A percentile compares a stretch with the other conserved stretches of the same genome.
Conservation (phyloP, 352 stramenopile genomes). For the Phytophthora palmivora region DNA sequence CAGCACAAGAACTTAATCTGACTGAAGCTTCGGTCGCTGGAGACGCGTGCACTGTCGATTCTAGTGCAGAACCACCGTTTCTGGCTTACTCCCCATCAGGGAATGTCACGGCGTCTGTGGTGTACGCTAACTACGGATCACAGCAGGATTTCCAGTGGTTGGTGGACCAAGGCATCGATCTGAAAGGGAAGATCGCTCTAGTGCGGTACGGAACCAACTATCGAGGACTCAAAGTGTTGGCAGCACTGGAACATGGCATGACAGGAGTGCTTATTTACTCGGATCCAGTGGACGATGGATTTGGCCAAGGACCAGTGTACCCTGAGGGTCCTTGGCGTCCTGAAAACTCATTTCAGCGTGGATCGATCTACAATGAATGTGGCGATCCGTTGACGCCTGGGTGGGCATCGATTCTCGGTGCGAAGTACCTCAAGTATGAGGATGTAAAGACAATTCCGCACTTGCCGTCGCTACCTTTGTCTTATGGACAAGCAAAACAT, state of each 20-base stretch:
- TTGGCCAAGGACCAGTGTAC: constrained; percentile 63
- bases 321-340: constrained; percentile 84
- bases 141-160: constrained; percentile 82
- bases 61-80: constrained; percentile 73
- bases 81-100: constrained; percentile 83
- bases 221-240: constrained; percentile 78
- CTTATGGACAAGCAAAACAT: constrained; percentile 77
- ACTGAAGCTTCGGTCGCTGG: constrained; percentile 64
- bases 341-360: constrained; percentile 79
- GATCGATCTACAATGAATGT: constrained; percentile 83
- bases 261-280: constrained; percentile 86
- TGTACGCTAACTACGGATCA: constrained; percentile 90
- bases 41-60: constrained; percentile 61
- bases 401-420: constrained; percentile 47
- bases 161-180: constrained; percentile 50
- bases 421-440: constrained; percentile 49
- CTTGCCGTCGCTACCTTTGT: constrained; percentile 73
- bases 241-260: constrained; percentile 75
- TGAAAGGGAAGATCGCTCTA: constrained; percentile 85
- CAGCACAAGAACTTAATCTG: constrained; percentile 51
- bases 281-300: constrained; percentile 88
- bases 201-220: constrained; percentile 81
- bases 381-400: constrained; percentile 72
- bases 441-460: constrained; percentile 64
- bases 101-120: constrained; percentile 60